A percentile compares a stretch with the other conserved stretches of the same genome.
Conservation (phyloP, 129 eudicot species). For the Tagetes patula region DNA sequence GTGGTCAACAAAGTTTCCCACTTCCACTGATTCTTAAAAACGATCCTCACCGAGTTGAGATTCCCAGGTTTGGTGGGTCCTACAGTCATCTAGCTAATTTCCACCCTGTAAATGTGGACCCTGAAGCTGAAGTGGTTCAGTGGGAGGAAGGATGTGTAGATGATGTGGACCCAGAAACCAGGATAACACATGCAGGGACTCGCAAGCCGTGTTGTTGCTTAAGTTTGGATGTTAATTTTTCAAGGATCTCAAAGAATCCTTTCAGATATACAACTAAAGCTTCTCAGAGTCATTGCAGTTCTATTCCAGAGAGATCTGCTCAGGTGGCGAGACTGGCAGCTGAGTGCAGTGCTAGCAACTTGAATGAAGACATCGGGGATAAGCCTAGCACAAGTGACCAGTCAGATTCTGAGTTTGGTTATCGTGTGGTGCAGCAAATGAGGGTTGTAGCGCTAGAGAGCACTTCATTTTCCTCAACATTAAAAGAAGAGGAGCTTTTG, state of each 20-base stretch:
- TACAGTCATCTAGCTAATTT: slow-evolving; percentile 62
- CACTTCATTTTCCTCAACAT: slow-evolving; percentile 63
- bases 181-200: slow-evolving; percentile 58
- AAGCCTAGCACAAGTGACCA: slow-evolving; percentile 98
- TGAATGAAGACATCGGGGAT: slow-evolving; percentile 87
- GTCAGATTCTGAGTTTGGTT: slow-evolving; percentile 72
- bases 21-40: slow-evolving; percentile 71
- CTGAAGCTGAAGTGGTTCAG: slow-evolving; percentile 70
- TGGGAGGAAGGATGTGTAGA: slow-evolving; percentile 99
- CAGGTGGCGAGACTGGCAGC: slow-evolving; percentile 58
- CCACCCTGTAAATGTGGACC: slow-evolving; percentile 56
- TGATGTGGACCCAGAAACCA: slow-evolving; percentile 51
- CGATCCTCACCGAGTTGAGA: slow-evolving; percentile 79
- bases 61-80: slow-evolving; percentile 90
- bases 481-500: slow-evolving; percentile 92
- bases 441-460: slow-evolving; percentile 65
- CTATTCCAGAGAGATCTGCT: slow-evolving; percentile 86
- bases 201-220: slow-evolving; percentile 95
- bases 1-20: slow-evolving; percentile 89
- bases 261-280: slow-evolving; percentile 59
- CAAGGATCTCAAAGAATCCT: slow-evolving; percentile 50
- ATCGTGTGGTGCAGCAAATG: slow-evolving; percentile 64
- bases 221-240: slow-evolving; percentile 61
- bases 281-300: slow-evolving; percentile 64
- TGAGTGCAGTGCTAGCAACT: slow-evolving; percentile 73